Evolutionary conservation across 192 early-diverging fungal species (phyloP).

Genomic region (Rhizoclosmatium globosum): DNA sequence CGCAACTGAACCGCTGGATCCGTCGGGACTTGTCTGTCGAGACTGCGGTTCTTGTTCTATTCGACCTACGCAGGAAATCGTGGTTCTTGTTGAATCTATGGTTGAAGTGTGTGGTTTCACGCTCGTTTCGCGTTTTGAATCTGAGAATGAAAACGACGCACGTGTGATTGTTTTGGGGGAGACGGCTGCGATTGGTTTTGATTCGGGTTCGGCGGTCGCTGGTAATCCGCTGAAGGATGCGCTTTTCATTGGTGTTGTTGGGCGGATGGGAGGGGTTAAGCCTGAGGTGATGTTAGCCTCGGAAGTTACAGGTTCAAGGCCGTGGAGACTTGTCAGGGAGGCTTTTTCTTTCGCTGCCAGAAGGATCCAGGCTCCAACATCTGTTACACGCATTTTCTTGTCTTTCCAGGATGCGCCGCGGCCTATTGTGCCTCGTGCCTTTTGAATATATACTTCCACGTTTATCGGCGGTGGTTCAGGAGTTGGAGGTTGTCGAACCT

Average conservation of each 20-base stretch:
- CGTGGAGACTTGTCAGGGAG: not conserved
- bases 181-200: no score
- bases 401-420: slow-evolving; percentile 34
- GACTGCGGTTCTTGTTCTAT: no score
- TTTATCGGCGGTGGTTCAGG: not conserved
- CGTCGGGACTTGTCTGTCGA: no score
- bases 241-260: no score
- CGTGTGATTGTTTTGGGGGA: no score
- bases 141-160: no score
- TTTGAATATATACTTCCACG: not conserved
- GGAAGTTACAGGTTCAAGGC: not conserved
- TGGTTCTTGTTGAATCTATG: no score
- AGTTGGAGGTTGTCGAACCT: not conserved
- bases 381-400: slow-evolving; percentile 23
- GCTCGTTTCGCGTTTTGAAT: no score
- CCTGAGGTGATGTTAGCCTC: not conserved
- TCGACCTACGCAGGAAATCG: no score
- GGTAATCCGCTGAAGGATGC: not conserved
- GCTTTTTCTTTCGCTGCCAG: not conserved
- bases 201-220: not conserved
- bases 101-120: no score
- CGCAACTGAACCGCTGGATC: no score
- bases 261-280: not conserved
- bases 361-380: slow-evolving; percentile 26
- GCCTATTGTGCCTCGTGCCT: slow-evolving; percentile 7